Base-by-base conservation (phyloP, 2,329 filamentous ascomycete species). In the Arthrobotrys pseudoclavata region DNA sequence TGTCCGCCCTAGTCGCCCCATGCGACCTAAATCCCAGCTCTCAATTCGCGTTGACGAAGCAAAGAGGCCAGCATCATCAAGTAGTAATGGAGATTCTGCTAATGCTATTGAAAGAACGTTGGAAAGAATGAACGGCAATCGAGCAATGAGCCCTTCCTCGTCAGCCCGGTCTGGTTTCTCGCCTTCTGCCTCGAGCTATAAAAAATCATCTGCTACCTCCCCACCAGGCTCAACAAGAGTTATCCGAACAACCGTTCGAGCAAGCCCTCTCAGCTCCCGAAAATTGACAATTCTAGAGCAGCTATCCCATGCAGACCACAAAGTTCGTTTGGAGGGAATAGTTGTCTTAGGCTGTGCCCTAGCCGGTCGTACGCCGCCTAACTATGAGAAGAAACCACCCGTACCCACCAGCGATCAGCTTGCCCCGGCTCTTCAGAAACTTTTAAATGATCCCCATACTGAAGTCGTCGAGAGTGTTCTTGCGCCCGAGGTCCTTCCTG, bases 1-100 rank as follows among this genome's bases (percentile, higher is more conserved):
- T 22, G 87, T 89, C 79, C 86, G 89, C 61, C 86, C 85, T 4
- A 82, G 40, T 42, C 75, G 75, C 6, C 61, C 75, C 4, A 78
- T 78, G 42, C 67, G 75, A 15, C 68, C 75, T 20, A 78, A 78
- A 45, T 71, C 75, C 12, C 75, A 78, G 47, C 40, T 78, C 13
- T 72, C 75, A 24, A 53, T 67, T 24, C 62, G 75, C 7, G 61
- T 69, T 48, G 67, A 71, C 24, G 75, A 78, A 69, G 45, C 72
- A 22, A 76, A 76, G 47, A 61, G 75, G 55, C 75, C 75, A 37
- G 75, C 67, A 50, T 78, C 75, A 22, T 71, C 75, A 20, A 78
- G 75, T 78, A 78, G 75, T 60, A 78, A 78, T 61, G 75, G 75
- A 52, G 72, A 76, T 67, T 76, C 72, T 62, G 72, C 31, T 18